Percentiles rank a stretch among this genome's conserved stretches.
These are phyloP conservation scores for Pythium scleroteichum DNA, from an alignment of 352 stramenopile species.

Conservation along the genomic window DNA sequence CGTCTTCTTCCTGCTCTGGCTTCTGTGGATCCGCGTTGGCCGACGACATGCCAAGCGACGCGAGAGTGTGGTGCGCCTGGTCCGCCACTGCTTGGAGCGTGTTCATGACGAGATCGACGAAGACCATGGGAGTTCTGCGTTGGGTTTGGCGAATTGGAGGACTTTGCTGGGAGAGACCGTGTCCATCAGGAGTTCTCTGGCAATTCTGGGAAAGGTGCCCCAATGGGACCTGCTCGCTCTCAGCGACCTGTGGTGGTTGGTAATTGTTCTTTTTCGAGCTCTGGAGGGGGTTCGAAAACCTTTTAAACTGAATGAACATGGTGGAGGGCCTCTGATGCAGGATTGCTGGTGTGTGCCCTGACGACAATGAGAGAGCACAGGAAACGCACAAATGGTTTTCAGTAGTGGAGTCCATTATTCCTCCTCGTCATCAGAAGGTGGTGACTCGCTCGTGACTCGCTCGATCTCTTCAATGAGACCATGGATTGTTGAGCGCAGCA, in stretches of 20 bases:
- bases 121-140: neutral
- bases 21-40: neutral
- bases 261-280: too few relatives aligned
- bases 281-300: too few relatives aligned
- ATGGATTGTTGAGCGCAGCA: conserved; percentile 73
- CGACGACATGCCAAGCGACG: neutral
- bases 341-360: too few relatives aligned
- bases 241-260: too few relatives aligned
- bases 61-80: neutral
- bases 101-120: conserved; percentile 1
- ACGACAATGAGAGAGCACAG: too few relatives aligned
- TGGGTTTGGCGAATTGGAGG: too few relatives aligned
- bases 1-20: neutral
- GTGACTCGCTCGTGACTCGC: conserved; percentile 14
- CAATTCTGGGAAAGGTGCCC: too few relatives aligned
- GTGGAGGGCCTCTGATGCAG: too few relatives aligned
- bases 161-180: neutral
- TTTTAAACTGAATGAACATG: too few relatives aligned
- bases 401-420: too few relatives aligned
- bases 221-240: too few relatives aligned
- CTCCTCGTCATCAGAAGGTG: neutral
- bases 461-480: conserved; percentile 78
- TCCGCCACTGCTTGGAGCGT: neutral
- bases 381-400: too few relatives aligned
- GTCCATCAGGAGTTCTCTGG: neutral